These are phyloP conservation scores for Tuber melanosporum DNA, from an alignment of 495 filamentous ascomycete genomes.

Conservation along the genomic window DNA sequence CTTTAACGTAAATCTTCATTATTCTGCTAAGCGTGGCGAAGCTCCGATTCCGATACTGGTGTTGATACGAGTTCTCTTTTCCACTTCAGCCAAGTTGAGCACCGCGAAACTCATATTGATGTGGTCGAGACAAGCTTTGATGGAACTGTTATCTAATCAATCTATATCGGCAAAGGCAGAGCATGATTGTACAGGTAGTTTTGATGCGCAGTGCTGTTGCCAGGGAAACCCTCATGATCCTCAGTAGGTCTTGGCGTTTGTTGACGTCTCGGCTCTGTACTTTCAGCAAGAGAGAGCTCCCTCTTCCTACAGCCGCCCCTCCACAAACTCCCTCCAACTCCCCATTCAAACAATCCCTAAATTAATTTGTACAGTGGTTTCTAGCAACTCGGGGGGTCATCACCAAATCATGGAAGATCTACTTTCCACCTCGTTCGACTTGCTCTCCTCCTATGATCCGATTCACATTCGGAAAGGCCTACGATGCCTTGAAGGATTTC, in stretches of 20 bases:
- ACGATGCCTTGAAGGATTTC: conserved; percentile 88
- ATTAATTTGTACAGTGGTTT: conserved; percentile 7
- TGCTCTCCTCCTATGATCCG: conserved; percentile 86
- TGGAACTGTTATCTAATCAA: not conserved
- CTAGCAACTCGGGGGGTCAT: conserved; percentile 1
- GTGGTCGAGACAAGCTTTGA: conserved; percentile 1
- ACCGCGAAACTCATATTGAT: not conserved
- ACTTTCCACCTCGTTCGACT: conserved; percentile 88
- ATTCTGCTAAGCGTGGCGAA: not conserved
- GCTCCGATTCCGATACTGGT: not conserved
- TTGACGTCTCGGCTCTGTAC: conserved; percentile 24
- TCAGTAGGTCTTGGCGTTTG: conserved; percentile 24
- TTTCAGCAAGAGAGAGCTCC: conserved; percentile 20
- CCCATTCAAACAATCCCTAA: conserved; percentile 18
- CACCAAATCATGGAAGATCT: conserved; percentile 70
- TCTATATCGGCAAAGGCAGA: not conserved
- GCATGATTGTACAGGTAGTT: not conserved
- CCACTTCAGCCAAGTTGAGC: not conserved
- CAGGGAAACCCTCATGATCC: conserved; percentile 16
- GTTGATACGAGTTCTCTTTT: not conserved
- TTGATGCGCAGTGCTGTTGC: conserved; percentile 15
- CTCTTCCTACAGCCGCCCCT: conserved; percentile 11
- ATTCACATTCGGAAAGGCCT: conserved; percentile 87
- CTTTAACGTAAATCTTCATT: not conserved
- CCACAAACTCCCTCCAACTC: conserved; percentile 15